Conservation (phyloP, 2,329 filamentous ascomycete species). For the Graphium sp. region DNA sequence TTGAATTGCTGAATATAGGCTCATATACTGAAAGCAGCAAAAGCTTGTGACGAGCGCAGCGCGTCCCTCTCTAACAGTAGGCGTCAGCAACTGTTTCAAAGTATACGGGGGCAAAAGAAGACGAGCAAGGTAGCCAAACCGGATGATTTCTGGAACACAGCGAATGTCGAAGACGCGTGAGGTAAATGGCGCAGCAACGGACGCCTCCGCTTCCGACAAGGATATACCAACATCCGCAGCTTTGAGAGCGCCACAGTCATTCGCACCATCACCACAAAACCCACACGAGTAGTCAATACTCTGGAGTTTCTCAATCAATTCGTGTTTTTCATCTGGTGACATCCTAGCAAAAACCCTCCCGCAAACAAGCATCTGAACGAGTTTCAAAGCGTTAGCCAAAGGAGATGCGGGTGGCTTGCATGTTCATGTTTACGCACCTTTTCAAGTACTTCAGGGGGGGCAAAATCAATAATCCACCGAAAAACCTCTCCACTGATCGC, state of each 20-base stretch:
- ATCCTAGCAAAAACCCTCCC: conserved; percentile 95
- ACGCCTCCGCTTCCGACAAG: conserved; percentile 90
- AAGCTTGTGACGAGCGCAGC: conserved; percentile 96
- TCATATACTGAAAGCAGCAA: conserved; percentile 99
- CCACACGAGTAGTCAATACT: conserved; percentile 89
- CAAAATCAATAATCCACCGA: conserved; percentile 89
- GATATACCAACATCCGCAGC: conserved; percentile 96
- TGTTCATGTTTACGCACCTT: conserved; percentile 29
- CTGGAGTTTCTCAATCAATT: conserved; percentile 91
- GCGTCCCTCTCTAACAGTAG: conserved; percentile 56
- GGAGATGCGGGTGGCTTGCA: no score
- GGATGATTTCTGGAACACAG: conserved; percentile 84
- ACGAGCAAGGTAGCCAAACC: conserved; percentile 23
- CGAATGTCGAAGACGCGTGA: conserved; percentile 91
- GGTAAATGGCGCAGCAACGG: conserved; percentile 94
- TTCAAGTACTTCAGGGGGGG: conserved; percentile 60
- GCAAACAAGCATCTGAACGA: conserved; percentile 60
- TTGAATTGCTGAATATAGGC: conserved; percentile 95
- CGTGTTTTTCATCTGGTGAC: conserved; percentile 98
- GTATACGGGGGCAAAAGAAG: not conserved
- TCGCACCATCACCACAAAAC: conserved; percentile 94
- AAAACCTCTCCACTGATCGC: conserved; percentile 90
- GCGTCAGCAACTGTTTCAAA: not conserved
- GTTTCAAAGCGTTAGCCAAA: not conserved
- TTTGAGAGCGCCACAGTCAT: conserved; percentile 93